Conservation (phyloP, 345 rosid species). For the Sapria himalayana region DNA sequence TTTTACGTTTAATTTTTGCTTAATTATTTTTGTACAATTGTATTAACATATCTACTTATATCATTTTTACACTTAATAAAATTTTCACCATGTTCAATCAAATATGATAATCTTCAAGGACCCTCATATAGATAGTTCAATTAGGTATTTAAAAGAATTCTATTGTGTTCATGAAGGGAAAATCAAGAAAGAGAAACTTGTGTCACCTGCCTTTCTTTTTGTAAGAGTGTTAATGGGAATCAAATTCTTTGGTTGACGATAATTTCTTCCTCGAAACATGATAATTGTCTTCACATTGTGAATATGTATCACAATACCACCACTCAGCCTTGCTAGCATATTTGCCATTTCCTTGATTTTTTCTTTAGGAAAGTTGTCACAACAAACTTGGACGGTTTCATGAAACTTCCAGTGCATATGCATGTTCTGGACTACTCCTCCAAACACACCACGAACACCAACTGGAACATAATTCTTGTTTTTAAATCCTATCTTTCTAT, state of each 20-base stretch:
- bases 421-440: slow-evolving; percentile 96
- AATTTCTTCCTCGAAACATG: slow-evolving; percentile 96
- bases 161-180: no score
- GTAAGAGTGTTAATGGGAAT: slow-evolving; percentile 94
- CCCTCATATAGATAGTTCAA: no score
- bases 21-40: no score
- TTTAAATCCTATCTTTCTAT: slow-evolving; percentile 70
- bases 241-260: slow-evolving; percentile 78
- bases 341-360: slow-evolving; percentile 90
- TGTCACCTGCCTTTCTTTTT: slow-evolving; percentile 59
- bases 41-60: no score
- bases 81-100: no score
- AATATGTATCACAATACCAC: slow-evolving; percentile 66
- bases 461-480: slow-evolving; percentile 89
- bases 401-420: slow-evolving; percentile 99
- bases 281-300: slow-evolving; percentile 84
- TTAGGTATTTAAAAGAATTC: no score
- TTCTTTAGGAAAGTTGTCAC: slow-evolving; percentile 86
- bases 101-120: no score
- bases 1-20: no score
- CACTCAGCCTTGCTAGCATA: slow-evolving; percentile 77
- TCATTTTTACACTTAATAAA: no score
- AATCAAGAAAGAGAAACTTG: slow-evolving; percentile 1
- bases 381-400: slow-evolving; percentile 91
- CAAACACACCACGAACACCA: slow-evolving; percentile 96